Conservation (phyloP, 2,329 filamentous ascomycete species). For the Plenodomus lindquistii region DNA sequence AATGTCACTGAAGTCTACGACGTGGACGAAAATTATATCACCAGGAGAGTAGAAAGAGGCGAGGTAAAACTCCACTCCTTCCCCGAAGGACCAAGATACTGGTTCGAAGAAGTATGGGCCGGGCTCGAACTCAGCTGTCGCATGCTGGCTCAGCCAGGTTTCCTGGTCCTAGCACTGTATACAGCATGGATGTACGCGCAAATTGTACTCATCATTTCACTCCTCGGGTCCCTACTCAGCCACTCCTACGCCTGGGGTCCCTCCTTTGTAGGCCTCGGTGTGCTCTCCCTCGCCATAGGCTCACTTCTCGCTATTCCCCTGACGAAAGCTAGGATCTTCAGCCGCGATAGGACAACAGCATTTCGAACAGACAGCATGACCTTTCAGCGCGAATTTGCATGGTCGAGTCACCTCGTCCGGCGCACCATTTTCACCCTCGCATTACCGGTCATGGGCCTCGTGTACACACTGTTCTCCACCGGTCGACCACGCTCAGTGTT, state of each 20-base stretch:
- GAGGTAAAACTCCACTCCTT: constrained; percentile 78
- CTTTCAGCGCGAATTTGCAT: constrained; percentile 65
- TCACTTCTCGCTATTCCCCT: constrained; percentile 72
- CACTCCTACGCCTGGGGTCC: constrained; percentile 67
- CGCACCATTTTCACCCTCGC: constrained; percentile 68
- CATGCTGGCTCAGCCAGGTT: constrained; percentile 76
- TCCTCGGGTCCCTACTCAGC: constrained; percentile 72
- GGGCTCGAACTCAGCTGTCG: constrained; percentile 67
- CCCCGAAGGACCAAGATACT: constrained; percentile 73
- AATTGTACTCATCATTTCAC: constrained; percentile 71
- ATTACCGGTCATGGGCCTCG: constrained; percentile 68
- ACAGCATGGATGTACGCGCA: constrained; percentile 79
- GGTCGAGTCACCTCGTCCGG: constrained; percentile 74
- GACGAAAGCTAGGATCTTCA: constrained; percentile 72
- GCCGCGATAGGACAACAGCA: constrained; percentile 62
- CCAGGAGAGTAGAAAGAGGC: constrained; percentile 65
- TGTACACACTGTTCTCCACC: constrained; percentile 68
- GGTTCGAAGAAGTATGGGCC: constrained; percentile 75
- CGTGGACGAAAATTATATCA: constrained; percentile 52
- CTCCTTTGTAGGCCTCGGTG: constrained; percentile 67
- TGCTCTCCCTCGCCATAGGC: constrained; percentile 68
- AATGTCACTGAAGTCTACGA: constrained; percentile 65
- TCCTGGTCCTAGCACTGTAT: constrained; percentile 73
- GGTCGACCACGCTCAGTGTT: constrained; percentile 62
- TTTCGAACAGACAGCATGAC: constrained; percentile 69